phyloP scores from a whole-genome alignment of 345 rosid species.

The Pistacia vera region DNA sequence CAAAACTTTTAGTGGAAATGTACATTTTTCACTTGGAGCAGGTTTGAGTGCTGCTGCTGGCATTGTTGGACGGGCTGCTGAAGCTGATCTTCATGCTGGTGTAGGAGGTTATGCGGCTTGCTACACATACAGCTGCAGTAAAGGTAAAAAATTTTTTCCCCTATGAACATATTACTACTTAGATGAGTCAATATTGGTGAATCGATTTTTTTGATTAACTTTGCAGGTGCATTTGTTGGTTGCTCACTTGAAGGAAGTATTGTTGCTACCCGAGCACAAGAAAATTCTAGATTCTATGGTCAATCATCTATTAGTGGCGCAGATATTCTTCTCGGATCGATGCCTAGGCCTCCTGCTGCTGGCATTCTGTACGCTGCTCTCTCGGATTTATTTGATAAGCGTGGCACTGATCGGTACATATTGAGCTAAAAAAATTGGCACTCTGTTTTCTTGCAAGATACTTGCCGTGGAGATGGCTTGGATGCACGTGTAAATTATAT shows the following conservation, averaged over 20 bases:
- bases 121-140: constrained; percentile 30
- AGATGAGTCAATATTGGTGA: neutral
- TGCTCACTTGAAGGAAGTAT: constrained; percentile 30
- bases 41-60: constrained; percentile 33
- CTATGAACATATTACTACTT: neutral
- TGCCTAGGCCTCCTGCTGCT: constrained; percentile 29
- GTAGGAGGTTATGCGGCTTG: constrained; percentile 29
- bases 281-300: constrained; percentile 29
- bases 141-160: constrained; percentile 11
- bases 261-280: constrained; percentile 8
- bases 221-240: constrained; percentile 34
- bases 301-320: constrained; percentile 19
- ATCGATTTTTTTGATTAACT: neutral
- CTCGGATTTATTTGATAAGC: constrained; percentile 25
- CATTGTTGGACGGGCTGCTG: constrained; percentile 26
- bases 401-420: neutral
- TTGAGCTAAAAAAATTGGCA: neutral
- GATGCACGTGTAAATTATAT: constrained; percentile 12
- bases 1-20: constrained; percentile 26
- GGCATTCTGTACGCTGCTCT: constrained; percentile 26
- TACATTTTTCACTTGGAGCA: constrained; percentile 30
- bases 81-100: constrained; percentile 29
- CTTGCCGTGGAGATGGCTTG: neutral
- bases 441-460: neutral
- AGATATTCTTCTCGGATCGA: constrained; percentile 29